Conservation (phyloP, 2,329 filamentous ascomycete genomes). For the Trichoderma guizhouense region DNA sequence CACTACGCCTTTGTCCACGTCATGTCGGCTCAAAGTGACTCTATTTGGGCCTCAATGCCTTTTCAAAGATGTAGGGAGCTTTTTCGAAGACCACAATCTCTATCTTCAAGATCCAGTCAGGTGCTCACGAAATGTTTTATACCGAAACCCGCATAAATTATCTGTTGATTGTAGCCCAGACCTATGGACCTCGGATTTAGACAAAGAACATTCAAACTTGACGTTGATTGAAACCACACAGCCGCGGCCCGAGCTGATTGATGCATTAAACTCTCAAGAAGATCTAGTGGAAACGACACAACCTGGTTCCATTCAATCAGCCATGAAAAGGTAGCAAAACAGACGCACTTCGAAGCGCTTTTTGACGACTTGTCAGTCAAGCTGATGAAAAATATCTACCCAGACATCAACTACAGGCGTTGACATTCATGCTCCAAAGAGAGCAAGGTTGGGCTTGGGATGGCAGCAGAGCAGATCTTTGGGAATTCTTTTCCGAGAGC, state of each 20-base stretch:
- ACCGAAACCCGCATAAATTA: slow-evolving; percentile 7
- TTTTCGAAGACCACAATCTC: not conserved
- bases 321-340: not conserved
- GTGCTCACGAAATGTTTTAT: not conserved
- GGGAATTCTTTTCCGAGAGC: slow-evolving; percentile 27
- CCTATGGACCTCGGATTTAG: not conserved
- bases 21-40: not conserved
- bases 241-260: not conserved
- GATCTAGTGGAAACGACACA: not conserved
- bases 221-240: not conserved
- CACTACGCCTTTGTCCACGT: not conserved
- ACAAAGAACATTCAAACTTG: not conserved
- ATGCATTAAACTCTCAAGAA: not conserved
- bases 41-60: slow-evolving; percentile 2
- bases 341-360: rapidly evolving
- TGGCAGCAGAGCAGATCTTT: slow-evolving; percentile 30
- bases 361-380: not conserved
- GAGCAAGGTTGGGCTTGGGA: slow-evolving; percentile 37
- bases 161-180: not conserved
- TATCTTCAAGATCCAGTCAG: slow-evolving; percentile 8
- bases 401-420: slow-evolving; percentile 43
- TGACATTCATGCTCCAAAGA: slow-evolving; percentile 40
- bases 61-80: not conserved
- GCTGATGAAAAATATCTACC: not conserved
- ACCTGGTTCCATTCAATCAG: not conserved